A percentile compares a stretch with the other conserved stretches of the same genome.
These are phyloP conservation scores for Terfezia claveryi DNA, from an alignment of 495 filamentous ascomycete genomes.

Conservation along the genomic window DNA sequence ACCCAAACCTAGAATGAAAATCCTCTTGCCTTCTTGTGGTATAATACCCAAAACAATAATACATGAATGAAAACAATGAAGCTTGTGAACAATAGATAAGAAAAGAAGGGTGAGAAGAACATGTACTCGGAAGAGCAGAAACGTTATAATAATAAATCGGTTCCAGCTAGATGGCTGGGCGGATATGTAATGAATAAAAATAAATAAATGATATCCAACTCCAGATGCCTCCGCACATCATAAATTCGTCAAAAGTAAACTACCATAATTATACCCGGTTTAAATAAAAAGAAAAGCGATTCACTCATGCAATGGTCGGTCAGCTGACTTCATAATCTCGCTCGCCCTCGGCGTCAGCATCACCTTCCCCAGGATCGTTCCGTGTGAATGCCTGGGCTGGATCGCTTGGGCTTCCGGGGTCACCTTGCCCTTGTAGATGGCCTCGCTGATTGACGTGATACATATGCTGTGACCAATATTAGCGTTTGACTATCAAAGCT, in stretches of 20 bases:
- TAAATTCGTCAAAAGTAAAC: neutral
- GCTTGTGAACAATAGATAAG: neutral
- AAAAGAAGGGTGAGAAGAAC: neutral
- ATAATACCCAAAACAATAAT: neutral
- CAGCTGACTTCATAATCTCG: slow-evolving; percentile 33
- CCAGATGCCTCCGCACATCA: neutral
- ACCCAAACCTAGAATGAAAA: too few relatives aligned
- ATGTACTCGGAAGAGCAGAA: neutral
- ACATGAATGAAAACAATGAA: neutral
- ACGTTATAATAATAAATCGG: neutral
- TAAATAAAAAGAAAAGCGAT: too few relatives aligned
- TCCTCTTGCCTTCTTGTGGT: neutral
- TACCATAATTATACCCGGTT: neutral
- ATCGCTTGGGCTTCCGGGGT: slow-evolving; percentile 12
- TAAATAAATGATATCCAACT: neutral
- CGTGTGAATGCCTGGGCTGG: slow-evolving; percentile 11
- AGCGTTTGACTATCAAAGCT: slow-evolving; percentile 11
- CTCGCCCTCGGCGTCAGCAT: slow-evolving; percentile 38
- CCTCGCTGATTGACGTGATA: slow-evolving; percentile 32
- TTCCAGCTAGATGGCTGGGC: too few relatives aligned
- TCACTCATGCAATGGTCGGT: neutral
- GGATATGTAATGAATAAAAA: neutral
- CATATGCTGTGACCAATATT: slow-evolving; percentile 26
- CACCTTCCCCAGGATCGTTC: slow-evolving; percentile 28
- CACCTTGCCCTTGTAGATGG: slow-evolving; percentile 25